phyloP scores from a whole-genome alignment of 1,284 basidiomycete species.

The Marasmius sp. region DNA sequence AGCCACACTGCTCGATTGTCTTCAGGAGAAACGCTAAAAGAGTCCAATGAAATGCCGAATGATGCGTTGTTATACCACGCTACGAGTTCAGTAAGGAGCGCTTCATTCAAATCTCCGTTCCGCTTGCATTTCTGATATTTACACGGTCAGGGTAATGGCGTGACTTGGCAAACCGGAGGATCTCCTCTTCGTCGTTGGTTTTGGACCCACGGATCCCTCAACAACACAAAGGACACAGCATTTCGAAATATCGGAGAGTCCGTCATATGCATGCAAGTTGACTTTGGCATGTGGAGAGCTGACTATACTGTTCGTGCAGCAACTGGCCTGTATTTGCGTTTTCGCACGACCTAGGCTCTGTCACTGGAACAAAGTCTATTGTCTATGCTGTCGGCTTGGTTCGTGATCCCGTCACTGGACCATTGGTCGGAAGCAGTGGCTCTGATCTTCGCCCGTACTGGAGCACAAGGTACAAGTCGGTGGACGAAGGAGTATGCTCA shows the following conservation, averaged over 20 bases:
- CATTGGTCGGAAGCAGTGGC: too few relatives aligned
- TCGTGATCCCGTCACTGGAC: neutral
- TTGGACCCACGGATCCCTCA: neutral
- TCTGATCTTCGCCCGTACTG: neutral
- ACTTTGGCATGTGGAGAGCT: neutral
- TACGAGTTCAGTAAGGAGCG: neutral
- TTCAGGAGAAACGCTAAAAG: slow-evolving; percentile 20
- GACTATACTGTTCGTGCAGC: neutral
- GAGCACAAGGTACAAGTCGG: neutral
- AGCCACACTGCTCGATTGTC: neutral
- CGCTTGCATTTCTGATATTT: neutral
- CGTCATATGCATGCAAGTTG: neutral
- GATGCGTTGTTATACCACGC: slow-evolving; percentile 25
- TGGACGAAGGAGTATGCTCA: neutral
- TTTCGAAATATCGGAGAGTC: neutral
- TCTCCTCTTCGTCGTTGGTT: neutral
- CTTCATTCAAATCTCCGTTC: neutral
- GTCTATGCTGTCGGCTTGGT: neutral
- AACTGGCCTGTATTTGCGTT: neutral
- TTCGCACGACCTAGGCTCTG: neutral
- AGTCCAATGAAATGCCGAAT: slow-evolving; percentile 27
- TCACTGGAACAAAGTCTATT: neutral
- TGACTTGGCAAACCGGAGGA: neutral
- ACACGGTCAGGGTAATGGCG: neutral
- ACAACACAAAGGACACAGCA: neutral